Evolutionary conservation across 1,139 yeast genomes (phyloP).

Genomic region (Blastobotrys aristatus): DNA sequence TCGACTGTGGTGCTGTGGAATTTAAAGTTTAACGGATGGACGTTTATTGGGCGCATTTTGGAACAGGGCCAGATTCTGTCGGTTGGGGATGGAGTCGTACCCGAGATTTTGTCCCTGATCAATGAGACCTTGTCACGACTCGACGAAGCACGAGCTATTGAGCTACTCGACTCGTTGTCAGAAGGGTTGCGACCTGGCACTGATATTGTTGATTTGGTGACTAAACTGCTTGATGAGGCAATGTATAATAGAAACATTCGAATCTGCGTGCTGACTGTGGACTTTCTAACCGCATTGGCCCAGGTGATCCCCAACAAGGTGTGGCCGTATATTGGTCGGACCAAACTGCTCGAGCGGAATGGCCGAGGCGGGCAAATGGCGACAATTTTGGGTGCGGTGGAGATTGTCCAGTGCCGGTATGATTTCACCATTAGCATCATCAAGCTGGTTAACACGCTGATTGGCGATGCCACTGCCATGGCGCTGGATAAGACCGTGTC

Average conservation of each 20-base stretch:
- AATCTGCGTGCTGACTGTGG: constrained; percentile 45
- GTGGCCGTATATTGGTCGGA: constrained; percentile 72
- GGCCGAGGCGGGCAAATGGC: constrained; percentile 68
- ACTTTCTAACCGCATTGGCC: constrained; percentile 48
- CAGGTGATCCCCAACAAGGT: constrained; percentile 57
- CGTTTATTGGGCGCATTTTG: constrained; percentile 69
- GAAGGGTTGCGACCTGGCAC: constrained; percentile 53
- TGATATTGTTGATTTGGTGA: constrained; percentile 64
- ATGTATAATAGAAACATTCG: constrained; percentile 50
- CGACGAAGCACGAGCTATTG: constrained; percentile 37
- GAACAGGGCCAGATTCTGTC: constrained; percentile 44
- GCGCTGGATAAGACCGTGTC: constrained; percentile 33
- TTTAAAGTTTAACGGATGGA: constrained; percentile 80
- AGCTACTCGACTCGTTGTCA: constrained; percentile 46
- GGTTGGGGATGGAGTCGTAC: constrained; percentile 32
- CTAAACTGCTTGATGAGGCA: constrained; percentile 64
- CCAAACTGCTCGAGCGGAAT: constrained; percentile 57
- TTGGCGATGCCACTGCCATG: constrained; percentile 49
- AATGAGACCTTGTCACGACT: constrained; percentile 35
- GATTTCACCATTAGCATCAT: constrained; percentile 57
- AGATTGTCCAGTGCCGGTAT: constrained; percentile 64
- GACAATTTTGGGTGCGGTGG: constrained; percentile 64
- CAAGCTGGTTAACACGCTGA: constrained; percentile 49
- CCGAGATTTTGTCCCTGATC: constrained; percentile 50
- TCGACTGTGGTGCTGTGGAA: constrained; percentile 57